These are phyloP conservation scores for Bacterosira constricta DNA, from an alignment of 108 stramenopile genomes.

Conservation along the genomic window DNA sequence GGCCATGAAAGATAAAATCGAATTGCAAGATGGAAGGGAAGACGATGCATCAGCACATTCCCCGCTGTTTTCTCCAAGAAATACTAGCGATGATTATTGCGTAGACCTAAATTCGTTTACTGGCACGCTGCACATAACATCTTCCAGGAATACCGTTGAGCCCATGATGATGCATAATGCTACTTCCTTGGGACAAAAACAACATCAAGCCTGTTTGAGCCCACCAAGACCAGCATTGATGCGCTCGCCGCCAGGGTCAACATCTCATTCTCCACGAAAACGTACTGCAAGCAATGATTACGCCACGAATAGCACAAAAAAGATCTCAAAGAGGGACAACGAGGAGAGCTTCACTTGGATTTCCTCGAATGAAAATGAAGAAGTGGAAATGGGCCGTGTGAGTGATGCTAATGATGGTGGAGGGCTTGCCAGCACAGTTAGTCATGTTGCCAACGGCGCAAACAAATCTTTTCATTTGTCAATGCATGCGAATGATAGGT, in stretches of 20 bases:
- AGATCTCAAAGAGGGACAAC: background rate
- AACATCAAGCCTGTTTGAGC: background rate
- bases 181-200: background rate
- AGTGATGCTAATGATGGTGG: background rate
- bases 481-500: no score
- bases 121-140: slow-evolving; percentile 17
- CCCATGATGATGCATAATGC: background rate
- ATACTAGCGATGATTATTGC: background rate
- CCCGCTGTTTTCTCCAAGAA: background rate
- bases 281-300: background rate
- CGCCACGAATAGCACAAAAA: background rate
- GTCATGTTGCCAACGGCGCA: no score
- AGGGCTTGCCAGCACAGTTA: background rate
- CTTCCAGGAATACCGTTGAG: background rate
- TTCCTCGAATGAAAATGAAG: background rate
- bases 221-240: background rate
- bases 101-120: slow-evolving; percentile 25
- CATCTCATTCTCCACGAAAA: background rate
- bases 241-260: background rate
- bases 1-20: slow-evolving; percentile 14
- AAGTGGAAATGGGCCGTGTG: background rate
- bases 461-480: no score
- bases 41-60: background rate
- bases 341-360: background rate
- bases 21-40: background rate